phyloP scores from a whole-genome alignment of 163 green algal genomes.

The Scenedesmus sp. region DNA sequence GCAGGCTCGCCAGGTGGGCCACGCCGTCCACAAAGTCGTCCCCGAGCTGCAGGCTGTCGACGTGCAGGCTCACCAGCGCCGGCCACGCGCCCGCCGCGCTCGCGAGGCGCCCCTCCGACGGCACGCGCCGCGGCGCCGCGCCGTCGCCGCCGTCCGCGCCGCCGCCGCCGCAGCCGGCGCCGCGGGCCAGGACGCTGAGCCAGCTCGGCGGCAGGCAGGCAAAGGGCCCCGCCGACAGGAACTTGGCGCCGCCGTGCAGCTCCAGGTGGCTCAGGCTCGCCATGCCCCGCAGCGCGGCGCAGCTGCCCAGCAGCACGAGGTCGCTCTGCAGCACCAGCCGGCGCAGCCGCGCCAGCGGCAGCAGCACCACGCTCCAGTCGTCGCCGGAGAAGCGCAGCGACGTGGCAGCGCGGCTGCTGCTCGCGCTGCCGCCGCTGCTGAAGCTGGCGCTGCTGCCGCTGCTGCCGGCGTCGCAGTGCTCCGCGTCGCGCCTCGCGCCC shows the following conservation, averaged over 20 bases:
- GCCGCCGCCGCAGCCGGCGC: constrained; percentile 8
- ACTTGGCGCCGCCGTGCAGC: constrained; percentile 37
- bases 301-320: constrained; percentile 25
- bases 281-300: constrained; percentile 22
- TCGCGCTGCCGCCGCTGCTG: not conserved
- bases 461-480: not conserved
- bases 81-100: constrained; percentile 17
- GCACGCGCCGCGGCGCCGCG: constrained; percentile 13
- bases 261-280: constrained; percentile 17
- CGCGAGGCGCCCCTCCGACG: constrained; percentile 3
- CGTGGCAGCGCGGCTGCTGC: not conserved
- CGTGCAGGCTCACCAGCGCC: constrained; percentile 11
- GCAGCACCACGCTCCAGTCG: constrained; percentile 30
- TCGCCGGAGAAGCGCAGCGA: not conserved
- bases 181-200: not conserved
- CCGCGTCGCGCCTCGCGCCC: no score
- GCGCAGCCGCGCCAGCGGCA: constrained; percentile 24
- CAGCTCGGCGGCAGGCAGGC: constrained; percentile 15
- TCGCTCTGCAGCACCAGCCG: constrained; percentile 24
- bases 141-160: not conserved
- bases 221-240: not conserved
- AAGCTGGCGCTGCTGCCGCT: not conserved
- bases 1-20: constrained; percentile 11
- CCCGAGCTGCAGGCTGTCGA: constrained; percentile 27
- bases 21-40: constrained; percentile 17